Base-by-base conservation (phyloP, 176 grass and related monocot genomes). In the Phragmites australis region DNA sequence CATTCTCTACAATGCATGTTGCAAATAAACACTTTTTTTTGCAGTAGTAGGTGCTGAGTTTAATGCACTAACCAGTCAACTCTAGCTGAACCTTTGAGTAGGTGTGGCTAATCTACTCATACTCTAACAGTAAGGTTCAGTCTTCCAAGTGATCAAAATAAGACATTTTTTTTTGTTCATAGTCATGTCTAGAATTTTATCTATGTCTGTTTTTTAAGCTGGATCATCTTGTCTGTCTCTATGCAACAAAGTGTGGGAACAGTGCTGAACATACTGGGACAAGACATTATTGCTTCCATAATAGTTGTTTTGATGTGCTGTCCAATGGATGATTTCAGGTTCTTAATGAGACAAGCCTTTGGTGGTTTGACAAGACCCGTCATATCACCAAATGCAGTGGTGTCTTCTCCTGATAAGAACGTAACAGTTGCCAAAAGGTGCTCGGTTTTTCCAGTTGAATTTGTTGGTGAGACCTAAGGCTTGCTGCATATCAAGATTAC, bases 401-500 rank as follows among this genome's bases (percentile, higher is more conserved):
- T 99, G 27, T 99, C 79, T 68, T 85, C 88, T 81, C 96, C 96
- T 37, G 92, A 99, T 70, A 95, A 83, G 72, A 95, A 99, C 39
- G 96, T 95, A 39, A 99, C 96, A 57, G 93, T 95, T 84, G 96
- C 96, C 47, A 93, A 91, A 86, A 99, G 75, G 62, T 99, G 90
- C 86, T 81, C 88, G 32, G 96, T 99, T 63, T 95, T 99, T 75
- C 96, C 92, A 77, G 96, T 99, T 85, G 96, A 99, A 93, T 99
- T 99, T 93, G 92, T 99, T 56, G 92, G 96, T 99, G 86, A 93
- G 91, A 58, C 69, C 72, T 81, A 81, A 81, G 6, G 64, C 70
- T 46, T 76, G 21, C 47, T 81, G 21, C 27, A 55, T 85, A 22
- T 70, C 17, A 75, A 72, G 46, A 34, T 78, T 85, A 46, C 76